Evolutionary conservation across 371 early-diverging fungal species (phyloP), one percentile per base, ranked within the genome.

Genomic region (Nematocida ironsii): DNA sequence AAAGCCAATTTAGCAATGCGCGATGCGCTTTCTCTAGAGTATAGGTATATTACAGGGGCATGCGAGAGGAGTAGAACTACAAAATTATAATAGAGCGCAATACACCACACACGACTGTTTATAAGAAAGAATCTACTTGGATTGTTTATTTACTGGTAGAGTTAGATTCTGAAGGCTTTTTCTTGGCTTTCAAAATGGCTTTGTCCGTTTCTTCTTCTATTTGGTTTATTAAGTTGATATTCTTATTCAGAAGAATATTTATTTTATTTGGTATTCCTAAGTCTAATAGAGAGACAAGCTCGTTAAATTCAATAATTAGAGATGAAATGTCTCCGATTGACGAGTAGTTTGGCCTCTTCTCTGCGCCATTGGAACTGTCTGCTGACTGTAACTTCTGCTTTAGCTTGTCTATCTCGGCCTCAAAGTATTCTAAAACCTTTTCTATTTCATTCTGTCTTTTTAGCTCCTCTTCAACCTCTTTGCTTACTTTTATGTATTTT

Each of bases 371-470:
- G 18, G 70, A 54, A 5, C 9, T 40, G n/a, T 25, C 5, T 7
- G 40, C 16, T 18, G 20, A 23, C 11, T 68, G 80, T 11, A 78
- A 57, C 27, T 33, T 70, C n/a, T 58, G 33, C 56, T 67, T 56
- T 6, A 78, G 50, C 58, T 78, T 78, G 7, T 78, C 80, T 50
- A 71, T 78, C 58, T 78, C 80, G 11, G 45, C 48, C 16, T 78
- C 80, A 60, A 78, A 78, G 80, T 78, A 78, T 20, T 78, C 80
- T 1, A 78, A 69, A 33, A 78, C 71, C 23, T 11, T 68, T 60
- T 78, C 80, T 5, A 68, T 58, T 56, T 78, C 80, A n/a, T 78
- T 40, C 54, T 78, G 80, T 45, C 67, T 68, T 40, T 78, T 78
- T 7, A 48, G 18, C 55, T 78, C 80, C 11, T 57, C 70, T 40